These are phyloP conservation scores for Apiospora hydei DNA, from an alignment of 2,329 filamentous ascomycete species.

Conservation along the genomic window DNA sequence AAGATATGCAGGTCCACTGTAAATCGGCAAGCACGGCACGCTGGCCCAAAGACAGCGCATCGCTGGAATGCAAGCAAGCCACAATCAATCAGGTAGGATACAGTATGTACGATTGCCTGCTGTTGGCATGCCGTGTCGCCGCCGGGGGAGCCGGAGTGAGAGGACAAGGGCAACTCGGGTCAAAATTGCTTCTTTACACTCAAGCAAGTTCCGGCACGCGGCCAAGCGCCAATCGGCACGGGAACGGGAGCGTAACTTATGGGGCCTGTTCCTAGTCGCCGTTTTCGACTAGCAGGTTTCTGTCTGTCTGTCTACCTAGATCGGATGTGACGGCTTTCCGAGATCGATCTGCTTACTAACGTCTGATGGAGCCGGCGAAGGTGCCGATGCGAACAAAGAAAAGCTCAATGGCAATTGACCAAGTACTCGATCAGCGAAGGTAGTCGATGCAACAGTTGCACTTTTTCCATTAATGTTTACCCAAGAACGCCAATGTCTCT, in stretches of 20 bases:
- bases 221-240: slow-evolving; percentile 4
- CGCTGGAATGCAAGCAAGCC: not conserved
- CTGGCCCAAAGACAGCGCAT: not conserved
- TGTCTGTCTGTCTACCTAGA: not conserved
- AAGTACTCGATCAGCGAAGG: too few relatives aligned
- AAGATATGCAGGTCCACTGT: not conserved
- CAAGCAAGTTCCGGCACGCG: not conserved
- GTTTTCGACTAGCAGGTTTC: not conserved
- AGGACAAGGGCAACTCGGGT: not conserved
- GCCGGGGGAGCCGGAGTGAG: not conserved
- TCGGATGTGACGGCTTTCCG: not conserved
- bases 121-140: not conserved
- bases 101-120: too few relatives aligned
- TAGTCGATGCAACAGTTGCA: too few relatives aligned
- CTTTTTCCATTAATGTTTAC: too few relatives aligned
- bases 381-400: too few relatives aligned
- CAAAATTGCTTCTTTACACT: not conserved
- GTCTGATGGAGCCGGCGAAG: too few relatives aligned
- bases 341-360: not conserved
- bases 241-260: not conserved
- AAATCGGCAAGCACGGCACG: slow-evolving; percentile 10
- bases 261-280: not conserved
- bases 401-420: too few relatives aligned
- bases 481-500: too few relatives aligned
- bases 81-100: not conserved